Base-by-base conservation (phyloP, 73 alveolate species). In the Paramecium octaurelia region DNA sequence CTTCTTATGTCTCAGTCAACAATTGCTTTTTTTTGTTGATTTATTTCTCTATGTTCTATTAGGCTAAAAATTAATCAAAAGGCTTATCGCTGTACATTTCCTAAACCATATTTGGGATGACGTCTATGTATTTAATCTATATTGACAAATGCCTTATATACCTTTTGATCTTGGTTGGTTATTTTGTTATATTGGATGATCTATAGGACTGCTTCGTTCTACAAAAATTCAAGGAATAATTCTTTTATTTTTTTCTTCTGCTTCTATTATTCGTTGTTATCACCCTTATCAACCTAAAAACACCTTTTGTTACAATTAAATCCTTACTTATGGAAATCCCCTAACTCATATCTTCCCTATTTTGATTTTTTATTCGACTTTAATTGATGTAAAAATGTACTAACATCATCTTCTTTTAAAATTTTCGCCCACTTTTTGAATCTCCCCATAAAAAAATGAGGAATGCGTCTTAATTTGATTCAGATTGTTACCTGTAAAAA, bases 361-460 rank as follows among this genome's bases (percentile, higher is more conserved):
- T 80, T 80, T 21, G 91, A 80, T 46, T 80, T 80, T 43, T 80
- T 80, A 46, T 35, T 48, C 8, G 91, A 44, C 44, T 46, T 80
- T 23, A 80, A 46, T 44, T 80, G 14, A 80, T 80, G 34, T 64
- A 80, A 80, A 20, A 44, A 80, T 42, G 21, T 1, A 46, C 70
- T 31, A 43, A 80, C 91, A 14, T 46, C 75, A 42, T 40, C 57
- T 80, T 80, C 91, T 80, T 46, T 42, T 80, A 80, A 35, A 23
- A 48, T 80, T 80, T 80, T 80, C 20, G 91, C 91, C 91, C 91
- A 80, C 14, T 80, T 80, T 43, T 80, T 80, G 38, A 80, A 80
- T 46, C 91, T 80, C 27, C 91, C 91, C 91, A 80, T 80, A 80
- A 80, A 80, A 80, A 80, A 80, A 80, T 80, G 91, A 23, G 91